Conservation (phyloP, 306 rosid species). For the Bauhinia variegata region DNA sequence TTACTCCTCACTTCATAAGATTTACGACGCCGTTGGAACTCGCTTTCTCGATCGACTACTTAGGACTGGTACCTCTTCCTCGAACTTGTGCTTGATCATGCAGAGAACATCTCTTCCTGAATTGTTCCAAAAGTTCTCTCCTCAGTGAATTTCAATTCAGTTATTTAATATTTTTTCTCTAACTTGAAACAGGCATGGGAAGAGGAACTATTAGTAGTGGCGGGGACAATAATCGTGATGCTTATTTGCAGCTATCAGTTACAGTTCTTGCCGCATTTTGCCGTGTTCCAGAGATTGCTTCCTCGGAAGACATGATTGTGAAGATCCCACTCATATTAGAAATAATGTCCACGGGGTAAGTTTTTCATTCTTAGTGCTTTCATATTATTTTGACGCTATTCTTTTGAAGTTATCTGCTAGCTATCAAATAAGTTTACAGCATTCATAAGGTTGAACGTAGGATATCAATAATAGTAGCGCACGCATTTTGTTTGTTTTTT, state of each 20-base stretch:
- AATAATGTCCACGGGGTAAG: conserved; percentile 63
- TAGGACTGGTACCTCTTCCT: conserved; percentile 61
- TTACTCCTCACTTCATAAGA: conserved; percentile 62
- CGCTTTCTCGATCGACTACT: conserved; percentile 82
- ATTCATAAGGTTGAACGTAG: no score
- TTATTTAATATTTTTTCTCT: neutral
- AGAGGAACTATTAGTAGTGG: conserved; percentile 46
- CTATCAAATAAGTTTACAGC: no score
- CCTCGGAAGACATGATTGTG: conserved; percentile 65
- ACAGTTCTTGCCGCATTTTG: conserved; percentile 82
- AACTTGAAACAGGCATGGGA: conserved; percentile 54
- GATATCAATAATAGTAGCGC: no score
- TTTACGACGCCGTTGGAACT: conserved; percentile 73
- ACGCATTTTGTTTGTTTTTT: no score
- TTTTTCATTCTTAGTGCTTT: conserved; percentile 12
- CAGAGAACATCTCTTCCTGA: neutral
- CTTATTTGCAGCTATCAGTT: conserved; percentile 70
- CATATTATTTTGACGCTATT: neutral
- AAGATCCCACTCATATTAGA: conserved; percentile 72
- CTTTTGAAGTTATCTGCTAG: no score
- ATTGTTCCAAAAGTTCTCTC: neutral
- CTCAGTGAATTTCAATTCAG: neutral
- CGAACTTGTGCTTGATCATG: neutral
- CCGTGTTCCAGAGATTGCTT: conserved; percentile 81
- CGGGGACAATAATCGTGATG: conserved; percentile 40